Base-by-base conservation (phyloP, 768 basidiomycete species). In the Kwoniella bestiolae region DNA sequence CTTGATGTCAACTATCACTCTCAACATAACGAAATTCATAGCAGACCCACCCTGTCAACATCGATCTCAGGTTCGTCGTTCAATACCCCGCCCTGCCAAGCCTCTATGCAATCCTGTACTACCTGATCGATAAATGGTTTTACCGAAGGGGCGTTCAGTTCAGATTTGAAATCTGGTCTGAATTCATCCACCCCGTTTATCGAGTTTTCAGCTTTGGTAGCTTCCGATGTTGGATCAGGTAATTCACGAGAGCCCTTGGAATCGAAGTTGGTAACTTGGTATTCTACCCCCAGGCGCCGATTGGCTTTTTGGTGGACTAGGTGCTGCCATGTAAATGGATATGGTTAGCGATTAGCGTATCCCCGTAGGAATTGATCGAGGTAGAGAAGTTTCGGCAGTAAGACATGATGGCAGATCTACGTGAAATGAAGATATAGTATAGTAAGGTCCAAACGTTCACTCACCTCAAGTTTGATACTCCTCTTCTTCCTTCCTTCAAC, bases 251-350 rank as follows among this genome's bases (percentile, higher is more conserved):
- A 57, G 7, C 77, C 77, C 29, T 50, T 49, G 1, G 60, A 47
- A 23, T 72, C 66, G 55, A 78, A 78, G 25, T 64, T 51, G 5
- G 61, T 16, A 7, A 76, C 65, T 25, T 31, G 38, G 56, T 78
- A 74, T 56, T 78, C 74, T 21, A 78, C 71, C 6, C 77, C 77
- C 6, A 78, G 53, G 16, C 77, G 66, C 12, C 71, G 65, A 52
- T 78, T 78, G 3, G 77, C 77, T 58, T 69, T 69, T 47, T 75
- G 61, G 45, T 78, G 77, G 2, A 78, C 73, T 21, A 78, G 66
- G 49, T 78, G 77, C 76, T 78, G 60, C 16, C 28, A 29, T 14
- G 25, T 47, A 18, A 26, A 55, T 28, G 18, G 14, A 5, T 41
- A 5, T 21, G 31, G 12, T 14, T 28, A 55, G n/a, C n/a, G n/a